phyloP scores from a whole-genome alignment of 768 basidiomycete species.

The Russula vinacea region DNA sequence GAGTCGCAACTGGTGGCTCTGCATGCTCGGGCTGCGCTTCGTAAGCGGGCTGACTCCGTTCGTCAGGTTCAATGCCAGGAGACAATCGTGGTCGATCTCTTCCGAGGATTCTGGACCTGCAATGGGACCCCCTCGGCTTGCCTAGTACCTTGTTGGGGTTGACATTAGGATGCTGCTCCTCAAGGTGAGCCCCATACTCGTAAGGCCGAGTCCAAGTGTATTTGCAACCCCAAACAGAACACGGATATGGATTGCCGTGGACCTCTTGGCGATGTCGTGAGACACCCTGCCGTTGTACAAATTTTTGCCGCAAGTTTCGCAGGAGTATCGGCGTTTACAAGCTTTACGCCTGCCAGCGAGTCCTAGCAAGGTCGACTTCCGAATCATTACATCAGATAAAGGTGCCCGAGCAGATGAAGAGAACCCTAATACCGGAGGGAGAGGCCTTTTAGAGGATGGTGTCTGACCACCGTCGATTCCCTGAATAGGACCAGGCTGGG shows the following conservation, averaged over 20 bases:
- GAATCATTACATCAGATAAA: too few species aligned
- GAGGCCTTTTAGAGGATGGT: too few species aligned
- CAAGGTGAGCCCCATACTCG: background rate
- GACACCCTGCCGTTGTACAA: background rate
- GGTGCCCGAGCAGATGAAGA: too few species aligned
- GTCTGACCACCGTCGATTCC: background rate
- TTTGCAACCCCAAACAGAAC: background rate
- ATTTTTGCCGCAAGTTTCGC: background rate
- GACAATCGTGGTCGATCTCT: background rate
- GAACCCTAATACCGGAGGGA: too few species aligned
- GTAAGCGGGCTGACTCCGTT: too few species aligned
- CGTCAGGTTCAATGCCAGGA: background rate
- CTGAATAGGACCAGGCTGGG: background rate
- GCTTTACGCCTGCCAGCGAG: background rate
- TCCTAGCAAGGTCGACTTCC: too few species aligned
- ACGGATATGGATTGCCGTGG: background rate
- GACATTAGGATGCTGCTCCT: background rate
- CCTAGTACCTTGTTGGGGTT: background rate
- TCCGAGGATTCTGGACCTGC: too few species aligned
- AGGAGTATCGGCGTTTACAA: background rate
- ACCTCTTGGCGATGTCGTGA: background rate
- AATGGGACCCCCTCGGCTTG: background rate
- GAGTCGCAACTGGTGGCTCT: too few species aligned
- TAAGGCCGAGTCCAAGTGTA: constrained; percentile 3
- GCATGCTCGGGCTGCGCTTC: too few species aligned